Conservation (phyloP, 257 asterid genomes). For the Ballota nigra region DNA sequence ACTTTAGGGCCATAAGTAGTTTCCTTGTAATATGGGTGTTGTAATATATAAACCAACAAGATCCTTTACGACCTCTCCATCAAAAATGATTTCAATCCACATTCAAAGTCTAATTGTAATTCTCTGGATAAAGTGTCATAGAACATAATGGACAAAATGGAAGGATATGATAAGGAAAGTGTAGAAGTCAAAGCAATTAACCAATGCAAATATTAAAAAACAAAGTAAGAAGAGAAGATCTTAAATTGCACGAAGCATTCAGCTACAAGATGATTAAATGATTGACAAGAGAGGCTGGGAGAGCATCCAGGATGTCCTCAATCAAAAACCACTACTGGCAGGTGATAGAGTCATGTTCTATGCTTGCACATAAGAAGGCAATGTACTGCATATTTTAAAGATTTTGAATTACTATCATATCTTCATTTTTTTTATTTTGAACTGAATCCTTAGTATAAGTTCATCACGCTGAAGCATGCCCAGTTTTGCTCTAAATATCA, state of each 20-base stretch:
- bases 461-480: neutral
- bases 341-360: neutral
- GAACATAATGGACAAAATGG: neutral
- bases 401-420: neutral
- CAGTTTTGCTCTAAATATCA: neutral
- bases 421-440: neutral
- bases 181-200: neutral
- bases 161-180: neutral
- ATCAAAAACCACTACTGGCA: neutral
- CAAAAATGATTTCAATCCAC: neutral
- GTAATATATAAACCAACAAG: neutral
- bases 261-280: neutral
- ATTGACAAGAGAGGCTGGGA: conserved; percentile 1
- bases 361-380: conserved; percentile 3
- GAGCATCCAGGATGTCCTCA: neutral
- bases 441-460: neutral
- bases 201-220: neutral
- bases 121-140: neutral
- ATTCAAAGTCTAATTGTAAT: neutral
- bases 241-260: neutral
- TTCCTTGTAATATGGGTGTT: neutral
- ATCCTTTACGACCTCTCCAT: neutral
- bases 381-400: neutral
- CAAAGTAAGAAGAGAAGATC: neutral
- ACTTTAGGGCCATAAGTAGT: neutral